Conservation (phyloP, 140 eudicot genomes). For the Stevia rebaudiana region DNA sequence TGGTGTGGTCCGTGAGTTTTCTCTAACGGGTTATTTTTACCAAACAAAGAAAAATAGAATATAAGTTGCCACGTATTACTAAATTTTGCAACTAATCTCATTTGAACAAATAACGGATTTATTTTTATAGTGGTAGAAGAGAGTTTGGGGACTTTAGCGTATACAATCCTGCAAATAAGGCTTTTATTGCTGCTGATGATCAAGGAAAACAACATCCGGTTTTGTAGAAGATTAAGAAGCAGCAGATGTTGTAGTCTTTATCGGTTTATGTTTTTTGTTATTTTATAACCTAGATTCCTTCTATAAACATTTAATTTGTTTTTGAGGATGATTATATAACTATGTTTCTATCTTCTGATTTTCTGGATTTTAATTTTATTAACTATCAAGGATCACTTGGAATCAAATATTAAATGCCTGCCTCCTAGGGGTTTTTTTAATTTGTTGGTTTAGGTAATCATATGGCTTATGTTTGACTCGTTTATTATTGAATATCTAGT, state of each 20-base stretch:
- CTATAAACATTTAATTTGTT: background rate
- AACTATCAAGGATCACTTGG: no score
- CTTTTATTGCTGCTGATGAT: conserved; percentile 19
- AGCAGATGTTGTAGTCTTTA: background rate
- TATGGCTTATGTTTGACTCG: no score
- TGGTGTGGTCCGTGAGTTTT: background rate
- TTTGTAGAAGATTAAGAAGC: background rate
- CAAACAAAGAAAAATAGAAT: background rate
- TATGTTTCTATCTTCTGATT: background rate
- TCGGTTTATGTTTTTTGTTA: background rate
- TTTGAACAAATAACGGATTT: conserved; percentile 11
- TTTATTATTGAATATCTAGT: no score
- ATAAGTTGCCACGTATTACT: background rate
- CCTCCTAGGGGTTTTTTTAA: background rate
- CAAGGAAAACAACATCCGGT: background rate
- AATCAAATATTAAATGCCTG: background rate
- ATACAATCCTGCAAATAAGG: conserved; percentile 52
- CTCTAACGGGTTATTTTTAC: background rate
- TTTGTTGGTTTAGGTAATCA: no score
- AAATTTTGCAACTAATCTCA: background rate
- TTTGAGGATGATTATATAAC: background rate
- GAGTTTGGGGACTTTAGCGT: conserved; percentile 93
- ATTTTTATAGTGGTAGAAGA: conserved; percentile 80
- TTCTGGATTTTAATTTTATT: background rate
- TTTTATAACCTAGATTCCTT: background rate